A percentile compares a stretch with the other conserved stretches of the same genome.
Conservation (phyloP, 768 basidiomycete genomes). For the Phylloporus rhodoxanthus region DNA sequence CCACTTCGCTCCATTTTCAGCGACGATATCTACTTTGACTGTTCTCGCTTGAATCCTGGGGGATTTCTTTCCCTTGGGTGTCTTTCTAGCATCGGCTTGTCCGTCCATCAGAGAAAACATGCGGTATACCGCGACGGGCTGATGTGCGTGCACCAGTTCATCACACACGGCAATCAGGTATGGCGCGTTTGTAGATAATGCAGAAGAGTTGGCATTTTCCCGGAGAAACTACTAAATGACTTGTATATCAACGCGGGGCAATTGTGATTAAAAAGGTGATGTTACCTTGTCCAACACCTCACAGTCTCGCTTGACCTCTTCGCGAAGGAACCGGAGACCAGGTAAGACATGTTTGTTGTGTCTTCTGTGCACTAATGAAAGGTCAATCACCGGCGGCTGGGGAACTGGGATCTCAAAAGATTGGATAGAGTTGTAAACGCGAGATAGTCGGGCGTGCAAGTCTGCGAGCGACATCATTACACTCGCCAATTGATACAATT, state of each 20-base stretch:
- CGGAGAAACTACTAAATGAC: conserved; percentile 57
- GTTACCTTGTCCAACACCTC: conserved; percentile 37
- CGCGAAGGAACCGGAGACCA: conserved; percentile 37
- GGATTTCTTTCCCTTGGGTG: background rate
- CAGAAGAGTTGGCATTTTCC: conserved; percentile 26
- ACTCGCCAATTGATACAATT: no score
- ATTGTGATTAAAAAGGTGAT: background rate
- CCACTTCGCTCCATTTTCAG: conserved; percentile 71
- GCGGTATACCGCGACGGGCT: conserved; percentile 57
- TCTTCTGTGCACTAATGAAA: background rate
- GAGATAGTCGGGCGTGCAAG: conserved; percentile 3
- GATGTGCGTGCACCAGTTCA: conserved; percentile 58
- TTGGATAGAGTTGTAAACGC: conserved; percentile 3
- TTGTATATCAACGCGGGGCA: background rate
- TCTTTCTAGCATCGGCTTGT: background rate
- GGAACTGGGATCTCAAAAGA: conserved; percentile 19
- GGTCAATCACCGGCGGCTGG: conserved; percentile 32
- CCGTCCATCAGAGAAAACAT: conserved; percentile 10
- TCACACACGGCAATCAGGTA: conserved; percentile 81
- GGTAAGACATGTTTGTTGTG: conserved; percentile 32
- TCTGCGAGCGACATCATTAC: background rate
- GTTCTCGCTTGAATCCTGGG: conserved; percentile 4
- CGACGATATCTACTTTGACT: conserved; percentile 78
- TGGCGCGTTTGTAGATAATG: conserved; percentile 67
- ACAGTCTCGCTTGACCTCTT: conserved; percentile 41